Evolutionary conservation across 2,329 filamentous ascomycete genomes (phyloP).

Genomic region (Dryadomyces quercus-mongolicae): DNA sequence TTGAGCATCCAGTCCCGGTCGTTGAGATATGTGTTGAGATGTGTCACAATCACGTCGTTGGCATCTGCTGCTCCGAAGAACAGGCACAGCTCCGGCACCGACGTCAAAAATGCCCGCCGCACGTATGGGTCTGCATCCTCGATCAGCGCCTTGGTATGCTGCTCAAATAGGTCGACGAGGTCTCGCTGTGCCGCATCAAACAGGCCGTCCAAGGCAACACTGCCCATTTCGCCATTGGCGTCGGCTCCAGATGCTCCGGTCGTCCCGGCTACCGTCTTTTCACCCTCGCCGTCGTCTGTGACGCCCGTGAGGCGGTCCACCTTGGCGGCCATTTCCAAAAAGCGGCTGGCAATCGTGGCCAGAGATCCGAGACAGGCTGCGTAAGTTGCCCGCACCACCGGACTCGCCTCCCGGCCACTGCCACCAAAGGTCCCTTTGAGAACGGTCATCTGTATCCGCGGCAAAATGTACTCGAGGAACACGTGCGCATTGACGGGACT

Average conservation of each 20-base stretch:
- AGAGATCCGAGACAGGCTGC: constrained; percentile 84
- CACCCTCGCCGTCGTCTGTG: constrained; percentile 3
- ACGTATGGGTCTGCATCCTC: constrained; percentile 81
- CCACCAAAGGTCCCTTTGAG: constrained; percentile 29
- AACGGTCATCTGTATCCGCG: constrained; percentile 45
- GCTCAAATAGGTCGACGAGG: constrained; percentile 72
- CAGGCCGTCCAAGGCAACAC: constrained; percentile 52
- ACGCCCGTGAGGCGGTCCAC: constrained; percentile 6
- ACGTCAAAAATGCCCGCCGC: constrained; percentile 79
- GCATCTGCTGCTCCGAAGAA: constrained; percentile 89
- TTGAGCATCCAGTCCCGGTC: constrained; percentile 94
- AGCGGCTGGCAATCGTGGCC: constrained; percentile 71
- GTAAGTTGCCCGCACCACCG: constrained; percentile 78
- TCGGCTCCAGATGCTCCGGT: neutral
- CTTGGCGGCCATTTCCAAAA: constrained; percentile 54
- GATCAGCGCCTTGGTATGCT: constrained; percentile 77
- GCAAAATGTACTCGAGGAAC: constrained; percentile 56
- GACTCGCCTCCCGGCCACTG: constrained; percentile 11
- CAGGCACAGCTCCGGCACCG: constrained; percentile 82
- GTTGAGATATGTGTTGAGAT: constrained; percentile 94
- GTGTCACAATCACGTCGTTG: constrained; percentile 91
- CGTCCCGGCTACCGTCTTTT: constrained; percentile 26
- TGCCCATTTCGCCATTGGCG: neutral
- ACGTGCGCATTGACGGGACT: constrained; percentile 64
- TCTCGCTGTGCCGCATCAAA: constrained; percentile 82